Evolutionary conservation across 768 basidiomycete species (phyloP).

Genomic region (Rhodocollybia butyracea): DNA sequence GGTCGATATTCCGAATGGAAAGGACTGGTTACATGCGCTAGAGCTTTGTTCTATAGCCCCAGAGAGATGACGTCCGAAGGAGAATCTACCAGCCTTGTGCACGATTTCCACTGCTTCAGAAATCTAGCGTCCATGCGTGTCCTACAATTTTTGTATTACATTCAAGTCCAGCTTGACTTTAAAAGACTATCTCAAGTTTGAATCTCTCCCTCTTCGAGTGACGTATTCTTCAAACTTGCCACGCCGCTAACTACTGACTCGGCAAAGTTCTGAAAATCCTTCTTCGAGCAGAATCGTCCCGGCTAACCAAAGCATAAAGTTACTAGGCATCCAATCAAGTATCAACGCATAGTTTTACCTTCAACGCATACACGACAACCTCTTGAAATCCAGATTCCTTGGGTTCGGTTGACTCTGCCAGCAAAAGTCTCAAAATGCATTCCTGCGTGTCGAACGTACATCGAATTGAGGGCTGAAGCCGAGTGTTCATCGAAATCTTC

Average conservation of each 20-base stretch:
- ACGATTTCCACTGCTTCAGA: not conserved
- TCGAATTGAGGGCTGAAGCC: slow-evolving; percentile 49
- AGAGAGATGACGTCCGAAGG: not conserved
- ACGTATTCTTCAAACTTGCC: not conserved
- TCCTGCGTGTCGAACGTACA: slow-evolving; percentile 58
- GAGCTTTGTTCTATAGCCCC: not conserved
- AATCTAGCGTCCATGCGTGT: too few relatives aligned
- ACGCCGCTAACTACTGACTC: slow-evolving; percentile 38
- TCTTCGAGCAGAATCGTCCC: slow-evolving; percentile 44
- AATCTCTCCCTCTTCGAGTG: not conserved
- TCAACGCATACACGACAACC: slow-evolving; percentile 61
- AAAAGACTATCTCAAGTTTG: not conserved
- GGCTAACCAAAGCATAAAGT: slow-evolving; percentile 26
- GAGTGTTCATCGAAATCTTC: slow-evolving; percentile 68
- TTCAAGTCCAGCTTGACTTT: not conserved
- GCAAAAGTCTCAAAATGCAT: slow-evolving; percentile 48
- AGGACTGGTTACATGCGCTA: not conserved
- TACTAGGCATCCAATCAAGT: not conserved
- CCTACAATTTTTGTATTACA: too few relatives aligned
- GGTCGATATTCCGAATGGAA: not conserved
- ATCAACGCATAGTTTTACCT: slow-evolving; percentile 36
- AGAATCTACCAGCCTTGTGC: not conserved
- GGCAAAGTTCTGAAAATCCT: slow-evolving; percentile 54
- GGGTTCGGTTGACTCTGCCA: slow-evolving; percentile 42
- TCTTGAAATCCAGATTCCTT: slow-evolving; percentile 29